Conservation (phyloP, 768 basidiomycete genomes). For the Lactifluus hygrophoroides region DNA sequence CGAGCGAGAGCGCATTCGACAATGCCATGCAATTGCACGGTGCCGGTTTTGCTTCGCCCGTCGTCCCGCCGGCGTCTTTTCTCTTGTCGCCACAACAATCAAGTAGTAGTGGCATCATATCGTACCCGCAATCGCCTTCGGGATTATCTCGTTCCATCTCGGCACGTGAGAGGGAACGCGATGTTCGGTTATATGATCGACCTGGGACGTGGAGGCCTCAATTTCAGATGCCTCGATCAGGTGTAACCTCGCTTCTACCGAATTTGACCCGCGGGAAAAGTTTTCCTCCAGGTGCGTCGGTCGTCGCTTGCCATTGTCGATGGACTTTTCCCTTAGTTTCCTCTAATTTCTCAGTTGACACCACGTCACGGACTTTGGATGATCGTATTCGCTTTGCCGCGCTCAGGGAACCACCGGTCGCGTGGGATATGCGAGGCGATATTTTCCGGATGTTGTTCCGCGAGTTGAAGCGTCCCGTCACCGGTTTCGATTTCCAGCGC, state of each 20-base stretch:
- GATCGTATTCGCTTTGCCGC: constrained; percentile 25
- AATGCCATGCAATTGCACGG: constrained; percentile 3
- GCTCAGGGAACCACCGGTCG: constrained; percentile 30
- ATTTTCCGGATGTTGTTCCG: constrained; percentile 37
- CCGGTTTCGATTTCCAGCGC: constrained; percentile 44
- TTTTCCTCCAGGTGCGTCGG: constrained; percentile 18
- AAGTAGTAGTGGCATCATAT: neutral
- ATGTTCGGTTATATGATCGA: constrained; percentile 14
- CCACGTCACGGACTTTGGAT: constrained; percentile 21
- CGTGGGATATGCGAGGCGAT: constrained; percentile 42
- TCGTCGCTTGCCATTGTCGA: neutral
- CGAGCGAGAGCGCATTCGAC: constrained; percentile 19
- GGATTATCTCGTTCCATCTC: constrained; percentile 7
- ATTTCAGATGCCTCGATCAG: constrained; percentile 25
- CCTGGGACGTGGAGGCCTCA: constrained; percentile 27
- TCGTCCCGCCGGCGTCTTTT: constrained; percentile 8
- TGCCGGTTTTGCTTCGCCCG: constrained; percentile 4
- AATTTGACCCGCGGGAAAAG: constrained; percentile 19
- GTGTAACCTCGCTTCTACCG: constrained; percentile 22
- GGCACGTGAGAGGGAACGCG: neutral
- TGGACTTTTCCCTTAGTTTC: neutral
- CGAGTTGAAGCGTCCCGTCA: constrained; percentile 35
- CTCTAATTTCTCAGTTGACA: neutral
- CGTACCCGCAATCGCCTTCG: constrained; percentile 1
- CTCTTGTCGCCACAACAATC: constrained; percentile 7